Percentiles rank a stretch among this genome's conserved stretches.
Conservation (phyloP, 139 green algal species). For the Tetratostichococcus sp. region DNA sequence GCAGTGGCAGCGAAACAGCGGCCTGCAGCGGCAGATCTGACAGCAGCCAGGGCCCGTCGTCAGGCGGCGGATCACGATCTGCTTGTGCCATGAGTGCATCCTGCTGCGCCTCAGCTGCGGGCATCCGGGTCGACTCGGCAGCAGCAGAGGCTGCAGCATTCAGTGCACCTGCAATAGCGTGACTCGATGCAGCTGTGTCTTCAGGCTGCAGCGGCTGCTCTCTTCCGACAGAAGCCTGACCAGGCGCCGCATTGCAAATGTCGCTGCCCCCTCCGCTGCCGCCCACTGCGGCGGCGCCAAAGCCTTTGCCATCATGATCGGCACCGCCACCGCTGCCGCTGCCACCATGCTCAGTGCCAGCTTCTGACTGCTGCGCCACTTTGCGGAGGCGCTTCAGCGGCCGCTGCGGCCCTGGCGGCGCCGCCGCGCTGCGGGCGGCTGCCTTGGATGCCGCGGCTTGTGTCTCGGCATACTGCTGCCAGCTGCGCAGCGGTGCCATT, state of each 20-base stretch:
- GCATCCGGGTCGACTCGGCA: too few relatives aligned
- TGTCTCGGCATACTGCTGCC: background rate
- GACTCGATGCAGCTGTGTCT: too few relatives aligned
- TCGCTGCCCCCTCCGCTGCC: too few relatives aligned
- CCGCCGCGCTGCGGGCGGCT: background rate
- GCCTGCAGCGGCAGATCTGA: background rate
- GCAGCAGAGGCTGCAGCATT: too few relatives aligned
- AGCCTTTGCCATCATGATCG: background rate
- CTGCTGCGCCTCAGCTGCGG: too few relatives aligned
- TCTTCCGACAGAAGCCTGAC: too few relatives aligned
- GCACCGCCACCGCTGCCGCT: background rate
- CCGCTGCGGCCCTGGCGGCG: too few relatives aligned
- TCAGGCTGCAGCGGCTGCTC: too few relatives aligned
- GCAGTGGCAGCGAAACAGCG: background rate
- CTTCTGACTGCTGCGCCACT: background rate
- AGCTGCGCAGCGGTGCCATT: background rate
- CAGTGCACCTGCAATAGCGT: background rate
- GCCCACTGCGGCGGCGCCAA: too few relatives aligned
- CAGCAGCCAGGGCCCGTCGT: background rate
- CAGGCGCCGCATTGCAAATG: too few relatives aligned
- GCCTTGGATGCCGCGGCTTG: background rate
- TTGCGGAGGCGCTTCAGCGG: background rate
- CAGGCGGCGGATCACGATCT: background rate
- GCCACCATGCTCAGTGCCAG: background rate
- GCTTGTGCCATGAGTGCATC: background rate